phyloP scores from a whole-genome alignment of 75 land plant species.

The Picea glauca region DNA sequence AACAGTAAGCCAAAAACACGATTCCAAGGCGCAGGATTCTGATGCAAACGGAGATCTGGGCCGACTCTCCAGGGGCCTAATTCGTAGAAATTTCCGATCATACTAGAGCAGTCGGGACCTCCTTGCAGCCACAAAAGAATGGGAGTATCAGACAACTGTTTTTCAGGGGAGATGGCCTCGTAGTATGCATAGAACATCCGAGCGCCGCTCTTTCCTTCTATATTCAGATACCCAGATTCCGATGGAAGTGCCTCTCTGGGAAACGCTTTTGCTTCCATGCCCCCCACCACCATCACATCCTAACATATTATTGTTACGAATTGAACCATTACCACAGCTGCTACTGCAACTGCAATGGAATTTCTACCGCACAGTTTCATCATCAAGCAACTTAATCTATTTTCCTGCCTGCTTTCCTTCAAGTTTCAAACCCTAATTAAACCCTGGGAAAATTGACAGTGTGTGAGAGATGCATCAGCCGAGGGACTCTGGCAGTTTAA shows the following conservation, averaged over 20 bases:
- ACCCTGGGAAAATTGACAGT: too few species aligned
- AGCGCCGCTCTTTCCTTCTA: conserved; percentile 33
- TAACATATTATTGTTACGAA: neutral
- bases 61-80: conserved; percentile 72
- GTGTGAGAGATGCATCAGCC: too few species aligned
- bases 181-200: conserved; percentile 73
- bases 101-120: conserved; percentile 89
- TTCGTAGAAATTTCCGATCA: conserved; percentile 82
- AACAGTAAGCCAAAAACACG: conserved; percentile 68
- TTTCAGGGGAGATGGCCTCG: conserved; percentile 49
- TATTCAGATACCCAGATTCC: conserved; percentile 67
- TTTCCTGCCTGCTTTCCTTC: too few species aligned
- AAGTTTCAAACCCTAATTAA: too few species aligned
- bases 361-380: too few species aligned
- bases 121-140: conserved; percentile 85
- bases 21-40: conserved; percentile 62
- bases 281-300: neutral
- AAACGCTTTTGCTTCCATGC: neutral
- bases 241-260: conserved; percentile 65
- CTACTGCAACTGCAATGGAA: too few species aligned
- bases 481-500: too few species aligned
- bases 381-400: too few species aligned
- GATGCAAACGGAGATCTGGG: conserved; percentile 13
- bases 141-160: conserved; percentile 34
- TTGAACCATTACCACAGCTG: neutral